phyloP scores from a whole-genome alignment of 2,329 filamentous ascomycete species.

The Microsporum ferrugineum region DNA sequence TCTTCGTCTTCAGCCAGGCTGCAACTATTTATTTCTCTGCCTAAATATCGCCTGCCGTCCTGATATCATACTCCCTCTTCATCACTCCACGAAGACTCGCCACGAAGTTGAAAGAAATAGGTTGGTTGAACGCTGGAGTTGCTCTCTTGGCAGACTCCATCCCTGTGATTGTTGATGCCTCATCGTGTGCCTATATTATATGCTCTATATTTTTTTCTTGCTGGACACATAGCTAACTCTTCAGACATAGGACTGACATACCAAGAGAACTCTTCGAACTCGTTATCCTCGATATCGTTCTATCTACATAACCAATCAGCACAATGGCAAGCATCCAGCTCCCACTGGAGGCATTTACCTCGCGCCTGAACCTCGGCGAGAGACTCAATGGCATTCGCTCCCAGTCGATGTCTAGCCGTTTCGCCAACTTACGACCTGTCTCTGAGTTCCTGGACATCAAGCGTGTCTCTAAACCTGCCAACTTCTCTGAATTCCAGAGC shows the following conservation, averaged over 20 bases:
- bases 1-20: not conserved
- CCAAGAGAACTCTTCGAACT: not conserved
- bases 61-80: not conserved
- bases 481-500: constrained; percentile 81
- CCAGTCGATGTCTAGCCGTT: constrained; percentile 67
- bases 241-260: not conserved
- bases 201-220: not conserved
- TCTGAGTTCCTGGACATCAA: constrained; percentile 94
- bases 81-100: not conserved
- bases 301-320: constrained; percentile 5
- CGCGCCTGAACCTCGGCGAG: constrained; percentile 72
- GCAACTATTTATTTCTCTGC: not conserved
- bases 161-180: not conserved
- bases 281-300: not conserved
- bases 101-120: not conserved
- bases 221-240: not conserved
- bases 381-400: constrained; percentile 75
- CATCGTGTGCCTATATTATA: not conserved
- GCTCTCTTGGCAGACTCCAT: not conserved
- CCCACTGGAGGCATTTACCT: constrained; percentile 81
- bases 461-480: constrained; percentile 84
- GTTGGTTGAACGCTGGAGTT: not conserved
- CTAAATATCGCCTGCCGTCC: not conserved
- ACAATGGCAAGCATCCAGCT: constrained; percentile 83
- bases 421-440: constrained; percentile 82